Conservation (phyloP, 805 yeast genomes). For the Metschnikowia reukaufii region DNA sequence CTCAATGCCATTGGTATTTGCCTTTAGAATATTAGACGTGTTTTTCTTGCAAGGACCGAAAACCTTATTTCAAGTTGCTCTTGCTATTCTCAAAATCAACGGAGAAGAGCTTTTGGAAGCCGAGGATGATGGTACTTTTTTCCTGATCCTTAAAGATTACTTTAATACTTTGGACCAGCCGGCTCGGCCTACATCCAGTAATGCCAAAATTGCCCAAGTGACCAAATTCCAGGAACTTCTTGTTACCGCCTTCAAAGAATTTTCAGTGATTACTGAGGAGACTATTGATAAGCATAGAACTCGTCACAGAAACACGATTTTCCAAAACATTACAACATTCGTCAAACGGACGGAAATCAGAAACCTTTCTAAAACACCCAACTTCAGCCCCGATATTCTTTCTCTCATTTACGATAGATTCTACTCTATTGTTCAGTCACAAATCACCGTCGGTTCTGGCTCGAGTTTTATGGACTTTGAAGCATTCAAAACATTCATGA, state of each 20-base stretch:
- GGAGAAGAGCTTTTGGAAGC: constrained; percentile 79
- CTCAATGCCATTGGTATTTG: constrained; percentile 92
- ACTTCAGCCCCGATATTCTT: constrained; percentile 56
- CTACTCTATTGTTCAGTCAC: constrained; percentile 71
- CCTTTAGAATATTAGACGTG: constrained; percentile 87
- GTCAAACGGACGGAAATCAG: constrained; percentile 90
- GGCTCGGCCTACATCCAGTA: constrained; percentile 70
- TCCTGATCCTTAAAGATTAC: constrained; percentile 79
- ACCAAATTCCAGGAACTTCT: constrained; percentile 87
- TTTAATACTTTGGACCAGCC: constrained; percentile 75
- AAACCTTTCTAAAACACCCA: constrained; percentile 72
- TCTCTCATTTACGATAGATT: constrained; percentile 82
- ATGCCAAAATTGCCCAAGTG: constrained; percentile 61
- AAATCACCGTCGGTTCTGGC: constrained; percentile 50
- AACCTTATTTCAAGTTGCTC: constrained; percentile 86
- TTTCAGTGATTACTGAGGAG: constrained; percentile 74
- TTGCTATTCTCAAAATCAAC: constrained; percentile 85
- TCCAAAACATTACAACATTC: constrained; percentile 83
- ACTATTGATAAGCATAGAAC: constrained; percentile 67
- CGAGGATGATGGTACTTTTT: constrained; percentile 90
- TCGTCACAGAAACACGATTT: constrained; percentile 71
- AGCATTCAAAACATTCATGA: constrained; percentile 71
- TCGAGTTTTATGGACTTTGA: constrained; percentile 70
- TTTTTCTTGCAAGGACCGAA: constrained; percentile 88
- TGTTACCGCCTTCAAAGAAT: constrained; percentile 91